Conservation (phyloP, 2,329 filamentous ascomycete species). For the Knufia fluminis region DNA sequence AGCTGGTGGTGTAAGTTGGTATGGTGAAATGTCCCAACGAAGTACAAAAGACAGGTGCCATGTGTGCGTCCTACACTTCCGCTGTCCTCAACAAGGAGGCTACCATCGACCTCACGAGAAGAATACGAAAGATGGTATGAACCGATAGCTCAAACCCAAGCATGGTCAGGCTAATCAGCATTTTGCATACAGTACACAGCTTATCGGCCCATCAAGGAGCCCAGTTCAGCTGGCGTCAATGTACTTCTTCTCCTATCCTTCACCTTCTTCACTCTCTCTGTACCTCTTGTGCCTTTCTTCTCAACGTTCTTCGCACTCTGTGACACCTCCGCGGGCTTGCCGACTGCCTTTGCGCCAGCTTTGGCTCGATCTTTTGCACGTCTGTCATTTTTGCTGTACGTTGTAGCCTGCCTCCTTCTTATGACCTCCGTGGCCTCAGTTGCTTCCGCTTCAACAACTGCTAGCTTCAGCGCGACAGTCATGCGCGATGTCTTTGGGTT, state of each 20-base stretch:
- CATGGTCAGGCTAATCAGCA: too few species aligned
- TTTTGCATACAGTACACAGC: too few species aligned
- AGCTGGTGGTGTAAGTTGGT: too few species aligned
- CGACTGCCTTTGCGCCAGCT: too few species aligned
- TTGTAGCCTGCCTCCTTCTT: background rate
- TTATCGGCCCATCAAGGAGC: constrained; percentile 17
- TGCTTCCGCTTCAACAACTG: constrained; percentile 35
- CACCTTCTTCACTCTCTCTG: constrained; percentile 8
- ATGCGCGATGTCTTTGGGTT: constrained; percentile 21
- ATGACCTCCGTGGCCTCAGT: constrained; percentile 28
- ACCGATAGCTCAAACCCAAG: too few species aligned
- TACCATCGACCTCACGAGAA: too few species aligned
- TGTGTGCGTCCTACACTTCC: too few species aligned
- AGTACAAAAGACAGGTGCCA: too few species aligned
- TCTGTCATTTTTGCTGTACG: constrained; percentile 18
- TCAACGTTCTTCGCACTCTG: background rate
- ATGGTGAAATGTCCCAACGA: too few species aligned
- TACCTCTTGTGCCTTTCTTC: constrained; percentile 14
- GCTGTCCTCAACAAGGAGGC: too few species aligned
- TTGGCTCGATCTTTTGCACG: constrained; percentile 30
- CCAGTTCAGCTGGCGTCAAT: constrained; percentile 37
- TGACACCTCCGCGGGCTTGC: constrained; percentile 20
- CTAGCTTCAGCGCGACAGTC: constrained; percentile 36
- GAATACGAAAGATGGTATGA: too few species aligned
- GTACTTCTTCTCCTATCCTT: constrained; percentile 32